Conservation (phyloP, 495 filamentous ascomycete genomes). For the Xylaria intraflava region DNA sequence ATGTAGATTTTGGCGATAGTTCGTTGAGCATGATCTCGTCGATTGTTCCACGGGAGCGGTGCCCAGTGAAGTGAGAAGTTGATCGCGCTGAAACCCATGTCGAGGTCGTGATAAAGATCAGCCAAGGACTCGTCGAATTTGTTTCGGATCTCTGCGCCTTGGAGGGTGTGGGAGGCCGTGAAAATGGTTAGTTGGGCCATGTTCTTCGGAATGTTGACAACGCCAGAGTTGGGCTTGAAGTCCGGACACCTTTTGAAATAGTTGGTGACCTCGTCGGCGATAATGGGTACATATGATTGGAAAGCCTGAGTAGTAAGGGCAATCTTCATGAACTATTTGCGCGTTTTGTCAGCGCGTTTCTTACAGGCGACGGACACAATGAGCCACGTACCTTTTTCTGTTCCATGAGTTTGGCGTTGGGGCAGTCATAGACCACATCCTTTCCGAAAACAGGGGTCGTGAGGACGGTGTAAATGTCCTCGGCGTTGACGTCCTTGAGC, state of each 20-base stretch:
- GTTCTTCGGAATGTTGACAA: slow-evolving; percentile 55
- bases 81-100: slow-evolving; percentile 74
- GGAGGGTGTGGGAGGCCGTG: slow-evolving; percentile 72
- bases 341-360: slow-evolving; percentile 1
- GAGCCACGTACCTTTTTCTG: slow-evolving; percentile 54
- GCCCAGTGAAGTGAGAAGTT: slow-evolving; percentile 86
- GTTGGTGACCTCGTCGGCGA: slow-evolving; percentile 64
- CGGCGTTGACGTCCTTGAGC: slow-evolving; percentile 70
- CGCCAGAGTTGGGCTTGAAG: slow-evolving; percentile 63
- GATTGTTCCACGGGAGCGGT: slow-evolving; percentile 77
- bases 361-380: slow-evolving; percentile 12
- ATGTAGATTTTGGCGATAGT: slow-evolving; percentile 73
- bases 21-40: slow-evolving; percentile 66
- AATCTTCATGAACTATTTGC: slow-evolving; percentile 72
- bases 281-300: slow-evolving; percentile 69
- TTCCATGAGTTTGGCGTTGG: slow-evolving; percentile 79
- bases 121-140: slow-evolving; percentile 70
- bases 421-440: slow-evolving; percentile 84
- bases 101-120: slow-evolving; percentile 72
- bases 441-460: slow-evolving; percentile 83
- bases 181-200: slow-evolving; percentile 85
- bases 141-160: slow-evolving; percentile 73
- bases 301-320: slow-evolving; percentile 73
- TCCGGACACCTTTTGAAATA: slow-evolving; percentile 58
- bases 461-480: slow-evolving; percentile 74